phyloP scores from a whole-genome alignment of 2,329 filamentous ascomycete species.

The Aspergillus sp. region DNA sequence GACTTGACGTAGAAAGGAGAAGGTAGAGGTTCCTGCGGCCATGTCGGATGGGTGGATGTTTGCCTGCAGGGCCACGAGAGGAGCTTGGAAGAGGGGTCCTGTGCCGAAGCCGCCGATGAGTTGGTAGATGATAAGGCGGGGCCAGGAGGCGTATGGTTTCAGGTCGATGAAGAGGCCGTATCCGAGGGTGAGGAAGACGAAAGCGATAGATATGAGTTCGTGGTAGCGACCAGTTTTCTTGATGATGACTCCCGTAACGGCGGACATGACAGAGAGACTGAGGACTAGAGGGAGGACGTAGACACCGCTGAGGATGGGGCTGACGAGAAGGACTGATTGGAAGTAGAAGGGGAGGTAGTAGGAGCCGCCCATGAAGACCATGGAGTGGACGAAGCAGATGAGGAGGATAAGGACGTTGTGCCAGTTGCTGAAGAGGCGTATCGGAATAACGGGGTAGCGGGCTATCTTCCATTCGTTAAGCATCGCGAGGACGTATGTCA shows the following conservation, averaged over 20 bases:
- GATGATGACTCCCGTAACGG: constrained; percentile 64
- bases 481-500: constrained; percentile 66
- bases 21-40: constrained; percentile 63
- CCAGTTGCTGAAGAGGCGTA: constrained; percentile 65
- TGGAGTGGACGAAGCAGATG: constrained; percentile 71
- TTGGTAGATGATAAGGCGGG: constrained; percentile 54
- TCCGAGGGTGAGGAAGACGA: constrained; percentile 62
- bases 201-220: constrained; percentile 59
- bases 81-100: constrained; percentile 63
- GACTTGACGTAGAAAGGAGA: constrained; percentile 60
- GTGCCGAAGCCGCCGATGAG: constrained; percentile 61
- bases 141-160: constrained; percentile 53
- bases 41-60: constrained; percentile 61
- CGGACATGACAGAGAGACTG: constrained; percentile 64
- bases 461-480: constrained; percentile 72
- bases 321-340: constrained; percentile 69
- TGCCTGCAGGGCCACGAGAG: constrained; percentile 64
- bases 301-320: constrained; percentile 70
- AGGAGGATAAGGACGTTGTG: constrained; percentile 67
- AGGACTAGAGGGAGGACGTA: constrained; percentile 72
- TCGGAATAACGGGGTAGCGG: constrained; percentile 74
- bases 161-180: constrained; percentile 65
- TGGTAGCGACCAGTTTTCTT: constrained; percentile 71
- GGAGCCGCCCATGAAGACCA: constrained; percentile 72
- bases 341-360: constrained; percentile 88